These are phyloP conservation scores for Aspergillus sp. DNA, from an alignment of 2,329 filamentous ascomycete species.

Conservation along the genomic window DNA sequence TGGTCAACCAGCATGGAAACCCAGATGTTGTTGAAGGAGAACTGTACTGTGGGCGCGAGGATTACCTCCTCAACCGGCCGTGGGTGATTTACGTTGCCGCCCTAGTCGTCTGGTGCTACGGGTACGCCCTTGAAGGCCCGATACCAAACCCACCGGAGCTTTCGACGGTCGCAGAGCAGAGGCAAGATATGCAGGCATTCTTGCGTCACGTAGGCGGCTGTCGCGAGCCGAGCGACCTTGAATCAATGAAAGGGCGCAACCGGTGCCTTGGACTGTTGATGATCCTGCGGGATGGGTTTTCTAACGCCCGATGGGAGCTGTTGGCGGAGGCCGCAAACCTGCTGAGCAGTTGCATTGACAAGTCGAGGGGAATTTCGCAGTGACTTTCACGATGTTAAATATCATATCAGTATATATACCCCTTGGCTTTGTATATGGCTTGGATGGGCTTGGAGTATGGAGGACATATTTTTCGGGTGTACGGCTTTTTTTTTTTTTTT, in stretches of 20 bases:
- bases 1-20: constrained; percentile 53
- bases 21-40: constrained; percentile 29
- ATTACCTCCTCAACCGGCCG: constrained; percentile 84
- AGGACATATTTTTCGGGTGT: background rate
- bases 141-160: constrained; percentile 55
- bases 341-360: constrained; percentile 75
- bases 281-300: constrained; percentile 78
- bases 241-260: constrained; percentile 72
- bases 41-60: constrained; percentile 77
- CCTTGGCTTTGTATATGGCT: constrained; percentile 8
- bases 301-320: constrained; percentile 84
- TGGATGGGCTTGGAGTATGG: background rate
- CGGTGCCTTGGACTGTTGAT: constrained; percentile 77
- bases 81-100: constrained; percentile 96
- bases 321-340: constrained; percentile 82
- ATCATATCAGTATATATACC: background rate
- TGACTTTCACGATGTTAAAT: background rate
- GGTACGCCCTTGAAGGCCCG: constrained; percentile 83
- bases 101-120: constrained; percentile 93
- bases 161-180: constrained; percentile 62
- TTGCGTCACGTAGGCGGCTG: constrained; percentile 71
- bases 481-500: too few relatives aligned
- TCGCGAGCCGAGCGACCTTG: constrained; percentile 73
- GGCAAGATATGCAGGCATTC: constrained; percentile 76
- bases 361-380: constrained; percentile 40